A percentile compares a stretch with the other conserved stretches of the same genome.
Conservation (phyloP, 192 early-diverging fungal genomes). For the Backusella tuberculispora region DNA sequence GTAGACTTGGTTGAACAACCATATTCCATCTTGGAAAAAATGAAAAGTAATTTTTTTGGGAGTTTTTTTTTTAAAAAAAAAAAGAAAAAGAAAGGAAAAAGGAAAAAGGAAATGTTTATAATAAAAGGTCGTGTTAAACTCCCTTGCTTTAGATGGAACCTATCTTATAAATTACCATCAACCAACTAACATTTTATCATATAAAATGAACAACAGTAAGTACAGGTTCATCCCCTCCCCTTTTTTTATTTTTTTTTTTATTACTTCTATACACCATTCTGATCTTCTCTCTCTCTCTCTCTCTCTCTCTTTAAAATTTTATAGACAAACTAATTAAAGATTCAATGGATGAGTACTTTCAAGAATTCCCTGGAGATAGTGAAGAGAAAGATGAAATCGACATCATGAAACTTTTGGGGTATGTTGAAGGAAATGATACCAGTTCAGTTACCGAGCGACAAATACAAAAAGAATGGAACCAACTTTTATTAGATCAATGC, state of each 20-base stretch:
- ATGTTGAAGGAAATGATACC: constrained; percentile 13
- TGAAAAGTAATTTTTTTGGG: constrained; percentile 44
- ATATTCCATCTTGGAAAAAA: constrained; percentile 62
- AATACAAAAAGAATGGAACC: constrained; percentile 41
- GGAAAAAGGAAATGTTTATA: too few relatives aligned
- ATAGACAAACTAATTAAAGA: too few relatives aligned
- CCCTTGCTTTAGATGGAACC: constrained; percentile 46
- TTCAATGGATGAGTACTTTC: constrained; percentile 39
- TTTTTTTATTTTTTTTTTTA: too few relatives aligned
- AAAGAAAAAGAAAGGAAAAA: too few relatives aligned
- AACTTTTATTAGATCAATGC: constrained; percentile 53
- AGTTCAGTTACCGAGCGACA: constrained; percentile 33
- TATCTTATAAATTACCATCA: constrained; percentile 56
- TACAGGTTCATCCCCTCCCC: too few relatives aligned
- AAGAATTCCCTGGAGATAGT: constrained; percentile 29
- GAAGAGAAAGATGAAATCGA: too few relatives aligned
- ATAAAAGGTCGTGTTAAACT: background rate
- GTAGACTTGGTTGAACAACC: constrained; percentile 72
- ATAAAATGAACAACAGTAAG: too few relatives aligned
- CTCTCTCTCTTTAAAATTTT: too few relatives aligned
- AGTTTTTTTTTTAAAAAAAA: too few relatives aligned
- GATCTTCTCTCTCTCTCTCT: too few relatives aligned
- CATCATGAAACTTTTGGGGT: constrained; percentile 39
- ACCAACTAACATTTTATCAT: too few relatives aligned
- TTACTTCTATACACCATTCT: too few relatives aligned